A percentile compares a stretch with the other conserved stretches of the same genome.
phyloP scores from a whole-genome alignment of 306 rosid species.

The Lathyrus aphaca region DNA sequence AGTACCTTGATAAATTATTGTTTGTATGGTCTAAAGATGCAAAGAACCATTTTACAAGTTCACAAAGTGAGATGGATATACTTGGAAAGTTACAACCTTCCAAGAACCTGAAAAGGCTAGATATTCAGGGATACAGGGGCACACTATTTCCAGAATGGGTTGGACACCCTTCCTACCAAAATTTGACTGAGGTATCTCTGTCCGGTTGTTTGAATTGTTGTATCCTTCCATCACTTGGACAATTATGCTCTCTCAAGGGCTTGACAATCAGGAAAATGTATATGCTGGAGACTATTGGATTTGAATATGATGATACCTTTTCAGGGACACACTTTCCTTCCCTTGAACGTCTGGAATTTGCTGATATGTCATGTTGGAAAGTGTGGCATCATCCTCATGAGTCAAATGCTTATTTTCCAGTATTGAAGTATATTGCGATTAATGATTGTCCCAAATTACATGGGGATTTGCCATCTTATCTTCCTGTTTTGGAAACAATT shows the following conservation, averaged over 20 bases:
- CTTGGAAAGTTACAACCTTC: background rate
- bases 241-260: background rate
- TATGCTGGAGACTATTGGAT: background rate
- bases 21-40: no score
- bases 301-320: background rate
- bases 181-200: background rate
- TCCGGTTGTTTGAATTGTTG: background rate
- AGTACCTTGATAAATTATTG: no score
- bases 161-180: background rate
- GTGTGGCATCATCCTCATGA: no score
- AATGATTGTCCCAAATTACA: background rate
- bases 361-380: no score
- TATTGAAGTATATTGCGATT: background rate
- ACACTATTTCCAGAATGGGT: background rate
- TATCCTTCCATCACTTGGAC: slow-evolving; percentile 17
- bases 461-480: slow-evolving; percentile 17
- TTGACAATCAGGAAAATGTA: background rate
- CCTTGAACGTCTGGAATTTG: no score
- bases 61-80: background rate
- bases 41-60: background rate
- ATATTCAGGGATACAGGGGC: background rate
- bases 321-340: no score
- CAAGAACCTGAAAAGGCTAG: background rate
- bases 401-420: slow-evolving; percentile 4
- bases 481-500: slow-evolving; percentile 10